These are phyloP conservation scores for Collybia nuda DNA, from an alignment of 768 basidiomycete genomes.

Conservation along the genomic window DNA sequence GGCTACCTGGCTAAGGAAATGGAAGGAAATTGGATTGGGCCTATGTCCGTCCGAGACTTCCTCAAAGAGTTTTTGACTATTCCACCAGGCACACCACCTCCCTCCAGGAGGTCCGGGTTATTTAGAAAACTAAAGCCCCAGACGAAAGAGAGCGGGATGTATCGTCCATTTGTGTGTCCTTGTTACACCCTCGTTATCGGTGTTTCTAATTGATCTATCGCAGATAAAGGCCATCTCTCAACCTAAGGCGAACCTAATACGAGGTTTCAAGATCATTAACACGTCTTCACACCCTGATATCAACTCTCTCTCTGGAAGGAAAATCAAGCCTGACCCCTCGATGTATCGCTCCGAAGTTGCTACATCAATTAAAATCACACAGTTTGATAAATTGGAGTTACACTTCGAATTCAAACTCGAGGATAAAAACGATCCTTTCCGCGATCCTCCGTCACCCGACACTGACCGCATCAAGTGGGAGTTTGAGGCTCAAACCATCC, in stretches of 20 bases:
- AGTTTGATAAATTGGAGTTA: conserved; percentile 1
- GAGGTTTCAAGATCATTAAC: conserved; percentile 8
- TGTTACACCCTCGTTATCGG: too few species aligned
- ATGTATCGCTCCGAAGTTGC: conserved; percentile 4
- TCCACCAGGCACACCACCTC: neutral
- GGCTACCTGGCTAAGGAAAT: neutral
- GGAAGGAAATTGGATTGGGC: conserved; percentile 9
- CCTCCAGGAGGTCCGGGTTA: neutral
- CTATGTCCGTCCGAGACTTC: conserved; percentile 7
- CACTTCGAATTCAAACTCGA: conserved; percentile 14
- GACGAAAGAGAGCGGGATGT: too few species aligned
- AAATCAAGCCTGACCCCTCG: conserved; percentile 2
- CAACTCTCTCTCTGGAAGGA: neutral
- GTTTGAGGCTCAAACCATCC: conserved; percentile 3
- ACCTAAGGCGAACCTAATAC: too few species aligned
- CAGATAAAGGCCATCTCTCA: too few species aligned
- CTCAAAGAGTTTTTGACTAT: conserved; percentile 1
- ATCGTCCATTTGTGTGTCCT: too few species aligned
- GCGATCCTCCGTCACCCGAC: neutral
- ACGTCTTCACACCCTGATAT: conserved; percentile 8
- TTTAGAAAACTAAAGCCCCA: neutral
- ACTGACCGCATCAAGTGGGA: neutral
- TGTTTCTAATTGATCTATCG: too few species aligned
- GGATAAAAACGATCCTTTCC: conserved; percentile 7
- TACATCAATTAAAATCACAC: neutral